These are phyloP conservation scores for Globisporangium spinosum DNA, from an alignment of 352 stramenopile species.

Conservation along the genomic window DNA sequence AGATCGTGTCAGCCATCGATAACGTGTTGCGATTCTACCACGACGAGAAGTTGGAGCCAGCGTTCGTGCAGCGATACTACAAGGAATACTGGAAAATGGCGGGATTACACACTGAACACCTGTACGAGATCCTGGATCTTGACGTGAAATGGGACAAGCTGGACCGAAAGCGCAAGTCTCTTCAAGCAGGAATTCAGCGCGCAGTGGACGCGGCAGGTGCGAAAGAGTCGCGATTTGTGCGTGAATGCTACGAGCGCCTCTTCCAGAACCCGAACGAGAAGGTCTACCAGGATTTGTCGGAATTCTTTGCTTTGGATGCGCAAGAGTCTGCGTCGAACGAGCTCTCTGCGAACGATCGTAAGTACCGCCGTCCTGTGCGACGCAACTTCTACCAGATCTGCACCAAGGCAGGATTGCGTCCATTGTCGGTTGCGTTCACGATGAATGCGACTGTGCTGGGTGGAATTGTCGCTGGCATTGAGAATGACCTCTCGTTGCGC, in stretches of 20 bases:
- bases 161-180: constrained; percentile 72
- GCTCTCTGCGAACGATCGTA: constrained; percentile 43
- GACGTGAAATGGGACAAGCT: constrained; percentile 89
- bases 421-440: constrained; percentile 71
- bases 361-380: constrained; percentile 72
- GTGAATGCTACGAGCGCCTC: constrained; percentile 79
- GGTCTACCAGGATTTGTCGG: constrained; percentile 80
- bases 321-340: constrained; percentile 53
- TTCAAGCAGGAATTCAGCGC: constrained; percentile 67
- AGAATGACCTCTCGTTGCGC: constrained; percentile 60
- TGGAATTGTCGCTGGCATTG: constrained; percentile 66
- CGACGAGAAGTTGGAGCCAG: constrained; percentile 84
- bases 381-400: constrained; percentile 90
- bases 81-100: constrained; percentile 90
- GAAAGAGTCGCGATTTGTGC: constrained; percentile 78
- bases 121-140: constrained; percentile 86
- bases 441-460: constrained; percentile 84
- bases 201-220: constrained; percentile 60
- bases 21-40: constrained; percentile 88
- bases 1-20: constrained; percentile 88
- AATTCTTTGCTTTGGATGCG: constrained; percentile 81
- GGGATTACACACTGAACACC: constrained; percentile 70
- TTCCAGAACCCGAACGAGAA: constrained; percentile 74
- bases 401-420: constrained; percentile 75
- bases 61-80: constrained; percentile 88